Percentiles rank a stretch among this genome's conserved stretches.
These are phyloP conservation scores for Zygoascus ofunaensis DNA, from an alignment of 805 yeast species.

Conservation along the genomic window DNA sequence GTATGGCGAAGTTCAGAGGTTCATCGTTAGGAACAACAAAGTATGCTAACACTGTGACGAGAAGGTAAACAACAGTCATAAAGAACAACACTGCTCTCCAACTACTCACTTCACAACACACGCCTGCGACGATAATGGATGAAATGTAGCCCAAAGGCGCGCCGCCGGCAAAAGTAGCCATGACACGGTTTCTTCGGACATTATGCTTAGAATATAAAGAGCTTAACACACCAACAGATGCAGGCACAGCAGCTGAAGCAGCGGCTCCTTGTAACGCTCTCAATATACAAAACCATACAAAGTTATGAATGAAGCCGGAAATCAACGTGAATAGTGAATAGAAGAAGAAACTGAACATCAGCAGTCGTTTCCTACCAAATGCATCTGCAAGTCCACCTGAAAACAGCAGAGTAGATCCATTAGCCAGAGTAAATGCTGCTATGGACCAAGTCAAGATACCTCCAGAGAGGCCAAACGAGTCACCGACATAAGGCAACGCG, in stretches of 20 bases:
- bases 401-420: constrained; percentile 36
- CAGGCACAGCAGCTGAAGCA: constrained; percentile 39
- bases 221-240: constrained; percentile 41
- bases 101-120: constrained; percentile 31
- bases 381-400: constrained; percentile 43
- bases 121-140: constrained; percentile 39
- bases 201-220: constrained; percentile 35
- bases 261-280: constrained; percentile 39
- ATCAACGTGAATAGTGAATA: constrained; percentile 29
- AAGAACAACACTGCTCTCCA: constrained; percentile 39
- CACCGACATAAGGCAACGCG: constrained; percentile 30
- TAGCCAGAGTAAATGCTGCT: constrained; percentile 34
- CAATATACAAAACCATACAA: constrained; percentile 32
- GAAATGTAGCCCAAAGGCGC: constrained; percentile 40
- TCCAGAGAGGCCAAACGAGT: constrained; percentile 31
- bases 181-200: constrained; percentile 33
- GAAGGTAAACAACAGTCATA: constrained; percentile 32
- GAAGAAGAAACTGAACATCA: constrained; percentile 29
- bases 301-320: constrained; percentile 21
- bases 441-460: constrained; percentile 39
- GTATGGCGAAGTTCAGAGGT: constrained; percentile 17
- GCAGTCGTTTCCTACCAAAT: constrained; percentile 36
- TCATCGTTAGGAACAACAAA: constrained; percentile 33
- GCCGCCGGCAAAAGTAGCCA: constrained; percentile 38
- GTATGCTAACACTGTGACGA: constrained; percentile 22